Evolutionary conservation across 2,329 filamentous ascomycete species (phyloP).

Genomic region (Zarea fungicola): DNA sequence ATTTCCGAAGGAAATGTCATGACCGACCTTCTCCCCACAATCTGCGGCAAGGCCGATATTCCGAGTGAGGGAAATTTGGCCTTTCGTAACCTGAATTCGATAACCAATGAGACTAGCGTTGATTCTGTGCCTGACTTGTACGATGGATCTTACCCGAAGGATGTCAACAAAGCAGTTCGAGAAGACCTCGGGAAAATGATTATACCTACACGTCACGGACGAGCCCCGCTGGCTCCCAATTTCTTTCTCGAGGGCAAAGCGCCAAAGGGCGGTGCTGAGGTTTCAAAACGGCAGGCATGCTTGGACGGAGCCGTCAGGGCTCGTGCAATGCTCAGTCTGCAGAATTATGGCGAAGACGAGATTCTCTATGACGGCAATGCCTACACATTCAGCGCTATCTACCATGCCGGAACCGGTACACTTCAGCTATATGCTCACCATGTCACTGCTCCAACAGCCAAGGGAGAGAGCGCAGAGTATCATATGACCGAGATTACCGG

Average conservation of each 20-base stretch:
- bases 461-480: slow-evolving; percentile 31
- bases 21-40: slow-evolving; percentile 27
- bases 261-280: slow-evolving; percentile 22
- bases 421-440: slow-evolving; percentile 36
- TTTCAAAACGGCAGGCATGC: slow-evolving; percentile 28
- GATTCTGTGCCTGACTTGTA: slow-evolving; percentile 28
- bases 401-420: slow-evolving; percentile 29
- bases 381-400: slow-evolving; percentile 34
- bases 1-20: slow-evolving; percentile 31
- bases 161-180: slow-evolving; percentile 21
- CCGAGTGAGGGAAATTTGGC: not conserved
- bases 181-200: not conserved
- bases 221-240: slow-evolving; percentile 30
- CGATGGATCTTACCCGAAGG: slow-evolving; percentile 23
- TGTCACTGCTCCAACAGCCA: slow-evolving; percentile 24
- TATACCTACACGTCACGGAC: not conserved
- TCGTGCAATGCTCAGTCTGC: slow-evolving; percentile 32
- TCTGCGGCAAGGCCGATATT: slow-evolving; percentile 16
- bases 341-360: slow-evolving; percentile 28
- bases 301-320: slow-evolving; percentile 33
- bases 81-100: slow-evolving; percentile 26
- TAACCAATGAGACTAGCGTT: slow-evolving; percentile 28
- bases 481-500: slow-evolving; percentile 33
- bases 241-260: slow-evolving; percentile 38
- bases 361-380: slow-evolving; percentile 33